phyloP scores from a whole-genome alignment of 768 basidiomycete genomes.

The Auriscalpium orientale region DNA sequence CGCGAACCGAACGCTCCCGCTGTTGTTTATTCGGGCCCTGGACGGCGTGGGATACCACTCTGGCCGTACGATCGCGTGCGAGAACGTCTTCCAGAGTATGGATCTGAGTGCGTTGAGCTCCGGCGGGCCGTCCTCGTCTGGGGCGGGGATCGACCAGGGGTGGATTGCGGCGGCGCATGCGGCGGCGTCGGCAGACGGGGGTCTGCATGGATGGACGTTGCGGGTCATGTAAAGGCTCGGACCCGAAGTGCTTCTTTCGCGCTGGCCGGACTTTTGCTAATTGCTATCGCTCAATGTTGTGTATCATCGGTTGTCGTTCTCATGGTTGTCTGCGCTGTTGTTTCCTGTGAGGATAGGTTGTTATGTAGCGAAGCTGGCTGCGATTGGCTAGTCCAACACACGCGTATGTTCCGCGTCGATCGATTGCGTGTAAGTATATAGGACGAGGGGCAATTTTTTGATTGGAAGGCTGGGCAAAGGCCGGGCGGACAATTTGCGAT shows the following conservation, averaged over 20 bases:
- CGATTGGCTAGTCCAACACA: too few species aligned
- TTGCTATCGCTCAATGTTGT: not conserved
- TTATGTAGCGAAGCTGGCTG: too few species aligned
- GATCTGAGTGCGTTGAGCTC: slow-evolving; percentile 46
- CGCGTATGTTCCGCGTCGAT: too few species aligned
- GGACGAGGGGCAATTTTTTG: not conserved
- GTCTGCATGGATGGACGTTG: slow-evolving; percentile 72
- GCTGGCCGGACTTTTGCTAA: not conserved
- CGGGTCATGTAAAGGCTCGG: slow-evolving; percentile 54
- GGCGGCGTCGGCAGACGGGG: slow-evolving; percentile 56
- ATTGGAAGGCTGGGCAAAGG: not conserved
- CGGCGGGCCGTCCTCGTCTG: slow-evolving; percentile 36
- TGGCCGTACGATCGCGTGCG: slow-evolving; percentile 75
- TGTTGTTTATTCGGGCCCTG: slow-evolving; percentile 72
- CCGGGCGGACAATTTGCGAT: not conserved
- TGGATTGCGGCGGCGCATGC: slow-evolving; percentile 75
- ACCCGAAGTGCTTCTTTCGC: slow-evolving; percentile 2
- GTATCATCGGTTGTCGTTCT: not conserved
- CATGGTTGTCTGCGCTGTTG: not conserved
- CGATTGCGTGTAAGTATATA: too few species aligned
- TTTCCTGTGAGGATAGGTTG: too few species aligned
- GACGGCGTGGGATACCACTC: slow-evolving; percentile 91
- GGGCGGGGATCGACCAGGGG: slow-evolving; percentile 43
- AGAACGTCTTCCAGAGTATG: slow-evolving; percentile 69
- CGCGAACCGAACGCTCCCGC: slow-evolving; percentile 61